Base-by-base conservation (phyloP, 805 yeast genomes). In the Tetrapisispora fleetii region DNA sequence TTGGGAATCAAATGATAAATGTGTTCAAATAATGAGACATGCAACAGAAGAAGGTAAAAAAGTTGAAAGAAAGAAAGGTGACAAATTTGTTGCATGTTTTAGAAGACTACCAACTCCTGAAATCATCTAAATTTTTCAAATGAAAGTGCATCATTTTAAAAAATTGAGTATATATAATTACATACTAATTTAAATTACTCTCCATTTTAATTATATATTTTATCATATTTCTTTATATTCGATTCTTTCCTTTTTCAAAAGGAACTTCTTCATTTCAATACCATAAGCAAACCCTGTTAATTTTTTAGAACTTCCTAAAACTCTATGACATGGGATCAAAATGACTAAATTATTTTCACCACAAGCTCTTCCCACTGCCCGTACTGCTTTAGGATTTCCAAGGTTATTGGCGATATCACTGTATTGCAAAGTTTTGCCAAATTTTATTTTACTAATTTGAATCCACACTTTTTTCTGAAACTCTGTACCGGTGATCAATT, bases 11-110 rank as follows among this genome's bases (percentile, higher is more conserved):
- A 67, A 72, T 21, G 99, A 93, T 66, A 70, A 71, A 53, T 90
- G 98, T 68, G 98, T 90, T 21, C 69, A 76, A 52, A 78, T 87
- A 45, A 93, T 93, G 98, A 79, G 79, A 50, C 81, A 83, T 52
- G 82, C 93, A n/a, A 93, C 99, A 1, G 99, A 93, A 67, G 99
- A 93, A 68, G 99, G 99, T 50, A 90, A 93, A 69, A 93, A 93
- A 68, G 99, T 93, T 36, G 83, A 81, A 43, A 79, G 99, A 60
- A 93, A 93, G 63, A 76, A 83, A 39, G 99, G 99, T 30, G 73
- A 72, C 53, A 93, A 93, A 65, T 93, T 74, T 67, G 76, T 89
- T 35, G 97, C 97, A 19, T 93, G 98, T 61, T 90, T 81, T 64
- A 78, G 72, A 66, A 77, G 95, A 65, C 64, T 85, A 46, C 81